phyloP scores from a whole-genome alignment of 805 yeast genomes.

The Metschnikowia amazonensis region DNA sequence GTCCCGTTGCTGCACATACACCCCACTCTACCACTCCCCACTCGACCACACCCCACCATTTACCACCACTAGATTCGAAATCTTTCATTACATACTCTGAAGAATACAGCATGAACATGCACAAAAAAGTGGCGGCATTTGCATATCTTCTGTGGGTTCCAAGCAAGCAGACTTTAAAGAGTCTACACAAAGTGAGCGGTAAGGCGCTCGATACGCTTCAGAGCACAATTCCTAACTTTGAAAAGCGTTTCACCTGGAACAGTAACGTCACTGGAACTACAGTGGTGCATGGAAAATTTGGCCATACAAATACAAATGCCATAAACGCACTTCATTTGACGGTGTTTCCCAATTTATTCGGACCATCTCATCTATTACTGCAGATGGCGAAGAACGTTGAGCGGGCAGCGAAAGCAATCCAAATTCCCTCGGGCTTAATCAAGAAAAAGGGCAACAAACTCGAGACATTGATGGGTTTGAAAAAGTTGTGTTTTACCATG shows the following conservation, averaged over 20 bases:
- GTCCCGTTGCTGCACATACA: no score
- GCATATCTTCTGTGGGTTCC: constrained; percentile 22
- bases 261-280: constrained; percentile 4
- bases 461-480: constrained; percentile 3
- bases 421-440: constrained; percentile 4
- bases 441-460: not conserved
- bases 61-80: constrained; percentile 1
- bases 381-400: constrained; percentile 1
- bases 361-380: not conserved
- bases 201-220: constrained; percentile 5
- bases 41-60: not conserved
- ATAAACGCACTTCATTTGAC: constrained; percentile 18
- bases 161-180: not conserved
- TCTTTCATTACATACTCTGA: constrained; percentile 15
- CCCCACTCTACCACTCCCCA: not conserved
- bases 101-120: constrained; percentile 20
- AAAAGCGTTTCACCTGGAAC: constrained; percentile 7
- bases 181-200: constrained; percentile 6
- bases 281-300: constrained; percentile 8
- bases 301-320: constrained; percentile 8
- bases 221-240: constrained; percentile 5
- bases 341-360: constrained; percentile 15
- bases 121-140: constrained; percentile 14
- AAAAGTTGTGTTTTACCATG: constrained; percentile 1
- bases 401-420: constrained; percentile 5